Evolutionary conservation across 192 early-diverging fungal species (phyloP).

Genomic region (Hyaloraphidium curvatum): DNA sequence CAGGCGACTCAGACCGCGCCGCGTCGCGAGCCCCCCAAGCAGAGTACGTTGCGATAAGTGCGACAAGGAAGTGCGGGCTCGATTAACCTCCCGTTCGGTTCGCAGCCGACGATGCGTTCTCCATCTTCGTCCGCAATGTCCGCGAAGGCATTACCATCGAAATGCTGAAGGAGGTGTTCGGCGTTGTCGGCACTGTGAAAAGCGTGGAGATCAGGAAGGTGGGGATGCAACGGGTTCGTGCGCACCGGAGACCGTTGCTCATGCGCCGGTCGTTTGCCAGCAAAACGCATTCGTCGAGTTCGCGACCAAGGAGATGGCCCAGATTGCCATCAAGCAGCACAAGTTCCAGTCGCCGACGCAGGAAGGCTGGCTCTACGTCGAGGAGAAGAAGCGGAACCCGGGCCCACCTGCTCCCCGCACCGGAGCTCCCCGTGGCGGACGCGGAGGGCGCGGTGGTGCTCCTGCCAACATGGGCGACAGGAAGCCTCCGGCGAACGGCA

Average conservation of each 20-base stretch:
- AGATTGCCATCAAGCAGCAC: slow-evolving; percentile 39
- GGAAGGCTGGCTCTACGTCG: too few species aligned
- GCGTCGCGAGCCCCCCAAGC: slow-evolving; percentile 11
- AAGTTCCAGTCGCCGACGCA: too few species aligned
- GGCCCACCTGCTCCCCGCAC: too few species aligned
- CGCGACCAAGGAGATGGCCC: slow-evolving; percentile 30
- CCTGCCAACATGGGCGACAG: too few species aligned
- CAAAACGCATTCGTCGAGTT: slow-evolving; percentile 52
- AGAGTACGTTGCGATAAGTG: slow-evolving; percentile 5
- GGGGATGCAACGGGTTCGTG: slow-evolving; percentile 1
- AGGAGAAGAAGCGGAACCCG: too few species aligned
- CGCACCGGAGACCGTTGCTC: background rate
- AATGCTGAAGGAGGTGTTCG: slow-evolving; percentile 31
- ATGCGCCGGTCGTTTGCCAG: slow-evolving; percentile 1
- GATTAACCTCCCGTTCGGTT: background rate
- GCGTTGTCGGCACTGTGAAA: slow-evolving; percentile 33
- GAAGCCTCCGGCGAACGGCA: too few species aligned
- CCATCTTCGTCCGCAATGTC: slow-evolving; percentile 43
- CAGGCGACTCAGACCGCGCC: slow-evolving; percentile 10
- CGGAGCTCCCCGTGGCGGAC: too few species aligned
- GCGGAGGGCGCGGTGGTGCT: too few species aligned
- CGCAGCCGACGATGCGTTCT: slow-evolving; percentile 20
- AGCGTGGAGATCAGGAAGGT: slow-evolving; percentile 40
- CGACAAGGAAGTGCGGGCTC: background rate
- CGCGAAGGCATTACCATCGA: slow-evolving; percentile 25